Evolutionary conservation across 2,329 filamentous ascomycete genomes (phyloP).

Genomic region (Beauveria medogensis): DNA sequence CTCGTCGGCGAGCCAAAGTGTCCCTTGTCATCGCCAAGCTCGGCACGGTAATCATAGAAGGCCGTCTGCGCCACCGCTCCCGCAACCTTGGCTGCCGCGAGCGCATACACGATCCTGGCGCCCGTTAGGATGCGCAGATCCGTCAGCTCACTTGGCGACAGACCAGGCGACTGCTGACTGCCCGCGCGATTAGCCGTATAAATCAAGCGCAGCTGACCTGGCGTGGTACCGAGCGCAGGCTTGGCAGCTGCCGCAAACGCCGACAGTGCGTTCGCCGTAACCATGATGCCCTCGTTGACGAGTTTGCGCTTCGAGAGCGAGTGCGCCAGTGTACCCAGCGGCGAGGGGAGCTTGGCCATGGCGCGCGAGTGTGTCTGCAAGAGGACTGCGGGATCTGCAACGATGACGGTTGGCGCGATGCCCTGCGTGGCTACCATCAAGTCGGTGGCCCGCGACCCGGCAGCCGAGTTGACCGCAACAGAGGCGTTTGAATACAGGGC

Average conservation of each 20-base stretch:
- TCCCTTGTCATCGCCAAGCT: conserved; percentile 21
- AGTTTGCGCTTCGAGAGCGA: conserved; percentile 64
- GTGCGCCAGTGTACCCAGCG: conserved; percentile 60
- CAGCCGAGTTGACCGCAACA: conserved; percentile 81
- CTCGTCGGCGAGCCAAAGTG: conserved; percentile 82
- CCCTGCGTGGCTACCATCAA: conserved; percentile 65
- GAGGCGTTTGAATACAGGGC: conserved; percentile 81
- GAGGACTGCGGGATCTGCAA: conserved; percentile 68
- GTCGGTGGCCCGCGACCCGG: conserved; percentile 59
- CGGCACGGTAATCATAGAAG: conserved; percentile 74
- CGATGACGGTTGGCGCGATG: conserved; percentile 73
- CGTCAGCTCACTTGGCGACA: conserved; percentile 64
- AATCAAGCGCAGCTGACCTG: conserved; percentile 72
- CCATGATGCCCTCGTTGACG: conserved; percentile 61
- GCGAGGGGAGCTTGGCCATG: conserved; percentile 49
- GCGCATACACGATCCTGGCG: conserved; percentile 74
- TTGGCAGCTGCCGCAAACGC: conserved; percentile 48
- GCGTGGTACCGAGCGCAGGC: conserved; percentile 51
- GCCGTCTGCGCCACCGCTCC: conserved; percentile 84
- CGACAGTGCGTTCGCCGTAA: conserved; percentile 42
- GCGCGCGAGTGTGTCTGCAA: conserved; percentile 58
- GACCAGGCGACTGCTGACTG: conserved; percentile 52
- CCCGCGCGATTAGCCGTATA: conserved; percentile 70
- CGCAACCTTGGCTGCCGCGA: conserved; percentile 75
- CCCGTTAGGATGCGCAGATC: conserved; percentile 76